Conservation (phyloP, 441 rosid genomes). For the Bocquillonia castaneifolia region DNA sequence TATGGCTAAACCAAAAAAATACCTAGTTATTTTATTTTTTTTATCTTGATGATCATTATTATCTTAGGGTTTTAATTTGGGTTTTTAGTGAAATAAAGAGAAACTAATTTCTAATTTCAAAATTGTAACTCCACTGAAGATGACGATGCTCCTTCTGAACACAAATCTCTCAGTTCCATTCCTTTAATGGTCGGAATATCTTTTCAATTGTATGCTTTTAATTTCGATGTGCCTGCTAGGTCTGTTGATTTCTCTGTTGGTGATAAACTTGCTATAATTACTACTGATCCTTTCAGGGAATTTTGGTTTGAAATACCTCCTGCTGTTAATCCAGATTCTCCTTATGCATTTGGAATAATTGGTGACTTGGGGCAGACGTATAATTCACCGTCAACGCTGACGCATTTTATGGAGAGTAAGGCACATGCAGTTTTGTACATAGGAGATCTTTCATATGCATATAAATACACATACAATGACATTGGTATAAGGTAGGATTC, state of each 20-base stretch:
- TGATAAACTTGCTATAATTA: slow-evolving; percentile 78
- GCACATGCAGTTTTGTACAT: slow-evolving; percentile 46
- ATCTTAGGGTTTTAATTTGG: too few species aligned
- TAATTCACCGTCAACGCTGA: slow-evolving; percentile 51
- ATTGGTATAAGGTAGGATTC: slow-evolving; percentile 55
- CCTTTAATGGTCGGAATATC: too few species aligned
- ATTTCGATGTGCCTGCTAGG: slow-evolving; percentile 75
- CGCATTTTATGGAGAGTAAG: slow-evolving; percentile 48
- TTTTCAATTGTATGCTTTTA: slow-evolving; percentile 55
- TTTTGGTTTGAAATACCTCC: slow-evolving; percentile 60
- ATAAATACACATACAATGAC: slow-evolving; percentile 43
- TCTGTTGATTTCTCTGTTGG: slow-evolving; percentile 80
- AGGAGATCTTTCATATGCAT: slow-evolving; percentile 63
- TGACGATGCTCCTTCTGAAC: too few species aligned
- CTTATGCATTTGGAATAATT: slow-evolving; percentile 51
- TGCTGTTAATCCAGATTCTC: slow-evolving; percentile 36
- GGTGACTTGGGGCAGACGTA: slow-evolving; percentile 60
- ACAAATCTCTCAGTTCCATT: too few species aligned
- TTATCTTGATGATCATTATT: too few species aligned
- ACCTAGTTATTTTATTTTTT: too few species aligned
- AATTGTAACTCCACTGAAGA: too few species aligned
- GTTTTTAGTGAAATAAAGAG: too few species aligned
- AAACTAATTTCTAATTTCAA: too few species aligned
- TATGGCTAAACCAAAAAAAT: too few species aligned
- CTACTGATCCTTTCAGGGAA: slow-evolving; percentile 90